Conservation (phyloP, 108 stramenopile species). For the Aureococcus anophagefferens region DNA sequence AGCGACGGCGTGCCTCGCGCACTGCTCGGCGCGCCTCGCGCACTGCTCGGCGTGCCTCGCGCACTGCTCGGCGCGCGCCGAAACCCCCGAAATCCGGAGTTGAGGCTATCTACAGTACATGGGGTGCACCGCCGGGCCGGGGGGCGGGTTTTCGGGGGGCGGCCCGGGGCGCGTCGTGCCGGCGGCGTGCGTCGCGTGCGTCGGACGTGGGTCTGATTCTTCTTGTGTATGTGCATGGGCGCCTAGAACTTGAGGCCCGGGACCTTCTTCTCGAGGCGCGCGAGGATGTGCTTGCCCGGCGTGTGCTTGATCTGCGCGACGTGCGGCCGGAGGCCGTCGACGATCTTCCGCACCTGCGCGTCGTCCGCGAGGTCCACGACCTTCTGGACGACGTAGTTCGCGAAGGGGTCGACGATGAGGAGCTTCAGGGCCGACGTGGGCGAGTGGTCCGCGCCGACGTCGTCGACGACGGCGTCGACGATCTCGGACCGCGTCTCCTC, state of each 20-base stretch:
- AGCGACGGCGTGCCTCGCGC: too few species aligned
- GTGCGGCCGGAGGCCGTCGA: slow-evolving; percentile 22
- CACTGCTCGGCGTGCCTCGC: too few species aligned
- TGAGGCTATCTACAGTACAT: too few species aligned
- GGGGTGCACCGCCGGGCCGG: too few species aligned
- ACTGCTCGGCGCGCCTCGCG: too few species aligned
- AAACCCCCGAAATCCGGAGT: too few species aligned
- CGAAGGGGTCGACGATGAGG: slow-evolving; percentile 92
- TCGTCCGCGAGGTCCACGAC: slow-evolving; percentile 3
- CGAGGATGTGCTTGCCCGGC: background rate
- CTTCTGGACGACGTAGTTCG: slow-evolving; percentile 83
- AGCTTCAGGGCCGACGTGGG: slow-evolving; percentile 49
- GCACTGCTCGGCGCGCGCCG: too few species aligned
- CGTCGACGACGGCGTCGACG: slow-evolving; percentile 45
- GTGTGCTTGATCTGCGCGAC: background rate
- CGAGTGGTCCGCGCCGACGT: slow-evolving; percentile 7
- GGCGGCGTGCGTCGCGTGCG: too few species aligned
- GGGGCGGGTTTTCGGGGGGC: too few species aligned
- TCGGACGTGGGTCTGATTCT: too few species aligned
- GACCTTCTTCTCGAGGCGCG: background rate
- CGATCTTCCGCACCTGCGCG: slow-evolving; percentile 12
- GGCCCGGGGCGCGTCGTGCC: too few species aligned
- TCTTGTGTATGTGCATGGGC: too few species aligned
- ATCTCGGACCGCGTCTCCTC: slow-evolving; percentile 52
- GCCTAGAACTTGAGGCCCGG: background rate